Conservation (phyloP, 2,329 filamentous ascomycete species). For the Ophiocordyceps camponoti-floridani region DNA sequence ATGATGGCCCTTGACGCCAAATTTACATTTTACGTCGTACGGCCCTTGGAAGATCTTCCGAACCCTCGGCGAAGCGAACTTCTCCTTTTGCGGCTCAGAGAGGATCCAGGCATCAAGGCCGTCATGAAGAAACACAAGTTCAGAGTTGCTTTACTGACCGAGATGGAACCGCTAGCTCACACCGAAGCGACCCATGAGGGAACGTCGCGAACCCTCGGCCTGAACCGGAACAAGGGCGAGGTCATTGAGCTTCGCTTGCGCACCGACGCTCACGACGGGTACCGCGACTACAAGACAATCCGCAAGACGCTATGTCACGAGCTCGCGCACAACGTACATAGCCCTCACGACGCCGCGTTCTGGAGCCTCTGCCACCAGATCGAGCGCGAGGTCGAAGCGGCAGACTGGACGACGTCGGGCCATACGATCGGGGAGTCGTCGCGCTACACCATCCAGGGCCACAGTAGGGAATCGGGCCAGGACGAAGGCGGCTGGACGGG, state of each 20-base stretch:
- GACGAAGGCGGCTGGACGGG: constrained; percentile 65
- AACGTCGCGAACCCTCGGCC: constrained; percentile 57
- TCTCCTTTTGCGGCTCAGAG: constrained; percentile 58
- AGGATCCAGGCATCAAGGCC: constrained; percentile 70
- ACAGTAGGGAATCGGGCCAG: constrained; percentile 33
- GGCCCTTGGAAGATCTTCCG: constrained; percentile 61
- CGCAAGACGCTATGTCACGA: constrained; percentile 89
- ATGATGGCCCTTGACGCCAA: constrained; percentile 30
- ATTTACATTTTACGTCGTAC: constrained; percentile 70
- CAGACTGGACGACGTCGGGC: constrained; percentile 62
- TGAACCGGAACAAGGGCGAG: constrained; percentile 78
- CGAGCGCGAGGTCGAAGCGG: constrained; percentile 66
- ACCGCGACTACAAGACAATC: constrained; percentile 81
- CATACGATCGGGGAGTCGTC: constrained; percentile 45
- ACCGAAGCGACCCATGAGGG: constrained; percentile 55
- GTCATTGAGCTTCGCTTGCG: constrained; percentile 78
- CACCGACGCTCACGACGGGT: constrained; percentile 91
- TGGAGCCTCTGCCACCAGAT: constrained; percentile 81
- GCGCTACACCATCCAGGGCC: constrained; percentile 34
- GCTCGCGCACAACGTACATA: constrained; percentile 77
- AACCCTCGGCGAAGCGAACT: constrained; percentile 50
- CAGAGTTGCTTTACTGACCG: constrained; percentile 69
- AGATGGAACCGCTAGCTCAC: constrained; percentile 82
- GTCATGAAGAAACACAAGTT: constrained; percentile 77
- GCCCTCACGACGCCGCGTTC: constrained; percentile 70